A percentile compares a stretch with the other conserved stretches of the same genome.
phyloP scores from a whole-genome alignment of 2,329 filamentous ascomycete species.

The Colletotrichum simmondsii region DNA sequence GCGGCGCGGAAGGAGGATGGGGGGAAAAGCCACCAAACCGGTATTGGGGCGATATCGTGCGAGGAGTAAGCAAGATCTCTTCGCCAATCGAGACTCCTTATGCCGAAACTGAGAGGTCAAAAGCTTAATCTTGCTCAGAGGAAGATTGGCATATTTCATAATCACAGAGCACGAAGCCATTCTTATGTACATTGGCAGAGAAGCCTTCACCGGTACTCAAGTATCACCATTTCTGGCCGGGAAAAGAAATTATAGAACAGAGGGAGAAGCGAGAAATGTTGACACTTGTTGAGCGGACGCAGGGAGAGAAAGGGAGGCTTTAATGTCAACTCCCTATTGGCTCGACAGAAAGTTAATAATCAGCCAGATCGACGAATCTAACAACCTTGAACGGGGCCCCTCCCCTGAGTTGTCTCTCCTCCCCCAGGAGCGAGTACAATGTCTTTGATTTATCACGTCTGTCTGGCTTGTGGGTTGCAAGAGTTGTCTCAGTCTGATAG shows the following conservation, averaged over 20 bases:
- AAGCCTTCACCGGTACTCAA: background rate
- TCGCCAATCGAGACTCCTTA: background rate
- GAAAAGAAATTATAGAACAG: background rate
- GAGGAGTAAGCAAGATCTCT: background rate
- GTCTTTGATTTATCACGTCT: slow-evolving; percentile 29
- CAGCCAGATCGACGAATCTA: slow-evolving; percentile 17
- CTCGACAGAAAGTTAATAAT: background rate
- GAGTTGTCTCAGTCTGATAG: slow-evolving; percentile 16
- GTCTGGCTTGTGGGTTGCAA: background rate
- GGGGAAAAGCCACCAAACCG: background rate
- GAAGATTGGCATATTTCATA: background rate
- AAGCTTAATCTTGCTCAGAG: background rate
- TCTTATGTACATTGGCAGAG: background rate
- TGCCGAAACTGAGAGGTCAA: background rate
- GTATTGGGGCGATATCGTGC: background rate
- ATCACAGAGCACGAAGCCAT: background rate
- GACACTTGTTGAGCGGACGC: slow-evolving; percentile 31
- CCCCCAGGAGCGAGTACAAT: background rate
- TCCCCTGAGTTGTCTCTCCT: background rate
- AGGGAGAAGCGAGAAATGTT: slow-evolving; percentile 19
- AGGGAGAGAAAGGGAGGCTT: slow-evolving; percentile 32
- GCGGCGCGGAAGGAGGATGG: background rate
- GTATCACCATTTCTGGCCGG: background rate
- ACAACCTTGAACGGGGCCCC: background rate
- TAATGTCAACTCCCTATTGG: background rate